These are phyloP conservation scores for Apiospora saccharicola DNA, from an alignment of 2,329 filamentous ascomycete species.

Conservation along the genomic window DNA sequence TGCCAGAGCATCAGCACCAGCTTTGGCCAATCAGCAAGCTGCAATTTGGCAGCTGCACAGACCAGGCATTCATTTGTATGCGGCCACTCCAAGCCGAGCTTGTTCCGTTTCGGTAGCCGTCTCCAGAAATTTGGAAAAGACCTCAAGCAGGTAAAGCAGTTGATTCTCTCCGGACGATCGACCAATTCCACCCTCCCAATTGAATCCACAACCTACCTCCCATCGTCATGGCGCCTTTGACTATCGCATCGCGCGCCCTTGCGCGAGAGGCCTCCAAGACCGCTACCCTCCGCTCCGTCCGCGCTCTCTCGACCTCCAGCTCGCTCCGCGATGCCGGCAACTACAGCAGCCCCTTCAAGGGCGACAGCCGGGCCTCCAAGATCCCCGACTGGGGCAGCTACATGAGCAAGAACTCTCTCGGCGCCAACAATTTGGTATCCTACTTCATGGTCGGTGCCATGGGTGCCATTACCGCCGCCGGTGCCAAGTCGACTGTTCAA, in stretches of 20 bases:
- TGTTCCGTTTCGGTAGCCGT: slow-evolving; percentile 22
- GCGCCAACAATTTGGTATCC: slow-evolving; percentile 84
- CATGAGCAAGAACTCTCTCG: slow-evolving; percentile 71
- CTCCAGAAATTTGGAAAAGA: slow-evolving; percentile 34
- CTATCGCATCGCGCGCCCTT: slow-evolving; percentile 72
- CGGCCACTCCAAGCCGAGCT: slow-evolving; percentile 20
- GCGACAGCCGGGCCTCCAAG: slow-evolving; percentile 65
- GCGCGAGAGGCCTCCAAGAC: slow-evolving; percentile 61
- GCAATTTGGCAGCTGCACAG: slow-evolving; percentile 22
- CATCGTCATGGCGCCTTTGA: slow-evolving; percentile 71
- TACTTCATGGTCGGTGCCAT: slow-evolving; percentile 99
- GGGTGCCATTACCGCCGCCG: slow-evolving; percentile 89
- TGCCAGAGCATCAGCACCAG: not conserved
- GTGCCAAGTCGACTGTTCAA: slow-evolving; percentile 97
- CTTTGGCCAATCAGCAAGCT: slow-evolving; percentile 18
- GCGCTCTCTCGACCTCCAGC: slow-evolving; percentile 64
- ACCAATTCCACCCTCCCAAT: slow-evolving; percentile 21
- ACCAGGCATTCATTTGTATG: slow-evolving; percentile 12
- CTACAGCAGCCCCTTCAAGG: slow-evolving; percentile 71
- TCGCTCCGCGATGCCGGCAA: slow-evolving; percentile 48
- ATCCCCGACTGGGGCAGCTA: slow-evolving; percentile 94
- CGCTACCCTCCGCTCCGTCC: slow-evolving; percentile 41
- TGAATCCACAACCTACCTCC: slow-evolving; percentile 30
- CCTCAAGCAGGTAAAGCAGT: slow-evolving; percentile 31
- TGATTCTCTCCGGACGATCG: slow-evolving; percentile 20